Evolutionary conservation across 768 basidiomycete genomes (phyloP).

Genomic region (Lactifluus pinguis): DNA sequence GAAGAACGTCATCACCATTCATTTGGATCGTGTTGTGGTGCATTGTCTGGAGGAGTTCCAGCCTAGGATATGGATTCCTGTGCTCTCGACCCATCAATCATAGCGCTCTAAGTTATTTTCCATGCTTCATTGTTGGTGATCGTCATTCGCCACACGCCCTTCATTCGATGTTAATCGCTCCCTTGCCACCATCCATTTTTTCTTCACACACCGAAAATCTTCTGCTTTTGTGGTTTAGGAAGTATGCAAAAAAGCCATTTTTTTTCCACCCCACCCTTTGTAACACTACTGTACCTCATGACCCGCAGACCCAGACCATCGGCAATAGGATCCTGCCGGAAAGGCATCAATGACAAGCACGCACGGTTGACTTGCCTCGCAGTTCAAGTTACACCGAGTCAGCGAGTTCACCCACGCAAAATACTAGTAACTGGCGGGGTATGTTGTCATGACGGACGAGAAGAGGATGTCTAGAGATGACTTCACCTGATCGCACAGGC

Average conservation of each 20-base stretch:
- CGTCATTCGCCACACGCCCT: neutral
- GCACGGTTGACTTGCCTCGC: neutral
- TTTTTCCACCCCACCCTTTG: too few species aligned
- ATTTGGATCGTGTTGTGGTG: conserved; percentile 17
- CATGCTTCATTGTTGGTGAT: conserved; percentile 10
- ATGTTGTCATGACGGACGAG: too few species aligned
- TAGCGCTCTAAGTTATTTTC: conserved; percentile 6
- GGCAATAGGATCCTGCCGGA: neutral
- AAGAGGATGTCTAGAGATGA: too few species aligned
- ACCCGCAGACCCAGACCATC: conserved; percentile 5
- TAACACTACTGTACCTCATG: conserved; percentile 15
- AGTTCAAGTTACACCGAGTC: neutral
- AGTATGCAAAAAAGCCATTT: neutral
- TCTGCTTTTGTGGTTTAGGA: conserved; percentile 4
- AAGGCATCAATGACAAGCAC: neutral
- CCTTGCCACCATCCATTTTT: too few species aligned
- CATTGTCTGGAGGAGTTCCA: conserved; percentile 16
- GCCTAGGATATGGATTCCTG: conserved; percentile 13
- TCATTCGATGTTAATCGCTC: neutral
- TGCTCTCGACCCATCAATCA: conserved; percentile 10
- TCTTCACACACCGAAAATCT: neutral
- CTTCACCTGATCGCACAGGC: too few species aligned
- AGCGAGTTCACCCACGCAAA: too few species aligned
- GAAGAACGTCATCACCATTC: conserved; percentile 15
- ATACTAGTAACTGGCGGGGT: too few species aligned